Conservation (phyloP, 768 basidiomycete genomes). For the Amanita exitialis region DNA sequence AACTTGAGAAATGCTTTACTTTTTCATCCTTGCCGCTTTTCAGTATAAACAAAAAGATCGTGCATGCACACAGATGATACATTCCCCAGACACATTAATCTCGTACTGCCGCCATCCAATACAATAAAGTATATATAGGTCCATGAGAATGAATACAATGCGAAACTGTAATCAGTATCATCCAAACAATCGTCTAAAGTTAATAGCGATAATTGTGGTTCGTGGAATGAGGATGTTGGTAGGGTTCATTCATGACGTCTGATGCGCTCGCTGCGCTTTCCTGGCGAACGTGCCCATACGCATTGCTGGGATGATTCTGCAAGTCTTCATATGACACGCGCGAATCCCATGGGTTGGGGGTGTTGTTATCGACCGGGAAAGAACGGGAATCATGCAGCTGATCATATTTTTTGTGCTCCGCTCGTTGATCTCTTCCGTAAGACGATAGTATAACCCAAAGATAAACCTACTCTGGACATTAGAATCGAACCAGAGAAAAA, state of each 20-base stretch:
- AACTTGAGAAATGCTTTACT: background rate
- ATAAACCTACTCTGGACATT: slow-evolving; percentile 29
- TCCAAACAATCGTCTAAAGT: slow-evolving; percentile 10
- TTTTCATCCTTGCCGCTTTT: background rate
- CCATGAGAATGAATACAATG: background rate
- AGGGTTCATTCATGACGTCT: slow-evolving; percentile 41
- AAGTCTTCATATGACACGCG: slow-evolving; percentile 36
- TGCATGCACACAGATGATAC: background rate
- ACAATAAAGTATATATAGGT: background rate
- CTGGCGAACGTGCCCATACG: slow-evolving; percentile 40
- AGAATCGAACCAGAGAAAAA: slow-evolving; percentile 3
- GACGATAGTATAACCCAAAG: slow-evolving; percentile 36
- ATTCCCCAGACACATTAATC: background rate
- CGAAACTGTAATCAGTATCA: background rate
- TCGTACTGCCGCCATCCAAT: background rate
- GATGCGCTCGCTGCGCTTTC: slow-evolving; percentile 46
- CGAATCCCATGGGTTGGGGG: slow-evolving; percentile 65
- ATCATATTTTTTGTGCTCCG: slow-evolving; percentile 77
- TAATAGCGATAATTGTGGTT: slow-evolving; percentile 21
- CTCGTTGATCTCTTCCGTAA: slow-evolving; percentile 64
- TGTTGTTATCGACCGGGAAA: slow-evolving; percentile 38
- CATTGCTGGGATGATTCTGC: slow-evolving; percentile 17
- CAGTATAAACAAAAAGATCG: background rate
- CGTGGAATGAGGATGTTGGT: slow-evolving; percentile 33
- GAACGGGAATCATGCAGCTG: slow-evolving; percentile 54